Evolutionary conservation across 257 asterid genomes (phyloP).

Genomic region (Solanum appendiculatum): DNA sequence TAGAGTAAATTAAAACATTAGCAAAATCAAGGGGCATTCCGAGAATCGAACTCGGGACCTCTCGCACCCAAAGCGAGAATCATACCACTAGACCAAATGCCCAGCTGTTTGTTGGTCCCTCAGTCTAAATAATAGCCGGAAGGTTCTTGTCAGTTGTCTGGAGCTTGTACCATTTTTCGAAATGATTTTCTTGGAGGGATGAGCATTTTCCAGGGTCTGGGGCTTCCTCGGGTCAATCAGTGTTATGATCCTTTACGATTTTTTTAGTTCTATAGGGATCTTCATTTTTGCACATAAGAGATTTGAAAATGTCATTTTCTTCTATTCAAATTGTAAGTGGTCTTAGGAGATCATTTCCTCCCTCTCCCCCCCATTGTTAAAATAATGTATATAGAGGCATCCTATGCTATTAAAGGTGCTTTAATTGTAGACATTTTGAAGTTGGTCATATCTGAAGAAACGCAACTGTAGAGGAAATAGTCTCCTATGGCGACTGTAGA

Average conservation of each 20-base stretch:
- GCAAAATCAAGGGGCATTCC: conserved; percentile 53
- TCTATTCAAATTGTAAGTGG: neutral
- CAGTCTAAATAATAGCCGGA: neutral
- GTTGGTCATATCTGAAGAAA: neutral
- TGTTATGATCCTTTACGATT: neutral
- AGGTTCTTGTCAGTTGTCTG: neutral
- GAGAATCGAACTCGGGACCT: conserved; percentile 75
- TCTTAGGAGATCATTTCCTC: neutral
- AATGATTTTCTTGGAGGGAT: neutral
- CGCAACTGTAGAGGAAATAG: neutral
- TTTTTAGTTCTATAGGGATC: neutral
- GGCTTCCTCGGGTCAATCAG: neutral
- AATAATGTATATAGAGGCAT: neutral
- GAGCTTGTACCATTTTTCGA: neutral
- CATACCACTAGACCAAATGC: conserved; percentile 73
- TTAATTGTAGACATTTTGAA: neutral
- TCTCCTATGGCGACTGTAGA: neutral
- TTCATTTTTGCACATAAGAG: neutral
- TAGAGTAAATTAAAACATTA: neutral
- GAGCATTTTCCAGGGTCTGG: neutral
- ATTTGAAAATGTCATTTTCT: neutral
- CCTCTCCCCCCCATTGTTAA: neutral
- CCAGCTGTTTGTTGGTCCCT: neutral
- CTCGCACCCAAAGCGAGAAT: conserved; percentile 71
- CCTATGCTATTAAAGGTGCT: neutral